Percentiles rank a stretch among this genome's conserved stretches.
These are phyloP conservation scores for Globisporangium recalcitrans DNA, from an alignment of 352 stramenopile genomes.

Conservation along the genomic window DNA sequence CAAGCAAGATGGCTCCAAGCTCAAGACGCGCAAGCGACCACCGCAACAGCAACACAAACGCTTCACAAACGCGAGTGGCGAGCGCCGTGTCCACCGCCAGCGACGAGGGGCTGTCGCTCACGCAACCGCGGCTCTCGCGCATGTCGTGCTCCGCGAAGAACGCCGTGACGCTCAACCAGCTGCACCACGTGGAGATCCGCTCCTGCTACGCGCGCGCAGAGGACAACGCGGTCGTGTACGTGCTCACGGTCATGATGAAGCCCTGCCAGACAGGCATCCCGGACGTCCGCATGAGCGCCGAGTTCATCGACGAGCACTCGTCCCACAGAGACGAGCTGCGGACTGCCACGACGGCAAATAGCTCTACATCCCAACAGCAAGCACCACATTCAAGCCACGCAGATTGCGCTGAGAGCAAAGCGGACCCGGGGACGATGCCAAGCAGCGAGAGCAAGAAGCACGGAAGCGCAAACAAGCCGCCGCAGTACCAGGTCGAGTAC, in stretches of 20 bases:
- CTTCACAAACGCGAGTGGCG: not conserved
- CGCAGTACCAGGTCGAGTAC: constrained; percentile 35
- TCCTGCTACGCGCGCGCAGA: constrained; percentile 28
- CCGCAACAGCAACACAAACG: not conserved
- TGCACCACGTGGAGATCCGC: constrained; percentile 45
- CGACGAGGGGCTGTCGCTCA: constrained; percentile 6
- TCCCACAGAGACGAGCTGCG: not conserved
- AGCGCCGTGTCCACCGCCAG: not conserved
- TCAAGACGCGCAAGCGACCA: not conserved
- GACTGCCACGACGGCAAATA: not conserved
- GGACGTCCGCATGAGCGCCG: constrained; percentile 9
- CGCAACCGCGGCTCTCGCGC: constrained; percentile 27
- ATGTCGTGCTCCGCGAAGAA: constrained; percentile 47
- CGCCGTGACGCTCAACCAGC: constrained; percentile 52
- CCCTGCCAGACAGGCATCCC: constrained; percentile 44
- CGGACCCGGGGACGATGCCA: not conserved
- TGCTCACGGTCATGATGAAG: constrained; percentile 43
- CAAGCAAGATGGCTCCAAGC: not conserved
- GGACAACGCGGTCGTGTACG: constrained; percentile 46
- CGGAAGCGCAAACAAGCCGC: not conserved
- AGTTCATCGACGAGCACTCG: constrained; percentile 10
- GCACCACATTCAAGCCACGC: not conserved
- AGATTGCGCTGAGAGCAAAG: not conserved
- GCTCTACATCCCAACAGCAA: not conserved
- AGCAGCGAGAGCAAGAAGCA: constrained; percentile 1